phyloP scores from a whole-genome alignment of 768 basidiomycete genomes.

The Nidula microcarpa region DNA sequence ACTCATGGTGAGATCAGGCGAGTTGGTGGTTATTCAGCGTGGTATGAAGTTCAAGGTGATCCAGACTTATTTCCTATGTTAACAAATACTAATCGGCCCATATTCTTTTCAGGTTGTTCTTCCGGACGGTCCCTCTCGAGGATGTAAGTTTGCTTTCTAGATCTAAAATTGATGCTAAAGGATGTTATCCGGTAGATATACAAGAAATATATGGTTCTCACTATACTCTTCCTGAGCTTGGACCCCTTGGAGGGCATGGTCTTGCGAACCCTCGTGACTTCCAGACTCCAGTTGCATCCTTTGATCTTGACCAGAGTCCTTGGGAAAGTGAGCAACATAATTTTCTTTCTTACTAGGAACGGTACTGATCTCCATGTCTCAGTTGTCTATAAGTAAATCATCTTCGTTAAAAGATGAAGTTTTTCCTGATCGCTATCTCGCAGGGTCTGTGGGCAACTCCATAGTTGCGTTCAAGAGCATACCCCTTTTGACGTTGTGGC shows the following conservation, averaged over 20 bases:
- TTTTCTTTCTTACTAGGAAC: not conserved
- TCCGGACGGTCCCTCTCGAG: conserved; percentile 58
- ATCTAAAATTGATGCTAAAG: no score
- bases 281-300: conserved; percentile 58
- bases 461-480: conserved; percentile 53
- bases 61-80: conserved; percentile 1
- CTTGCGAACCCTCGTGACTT: conserved; percentile 68
- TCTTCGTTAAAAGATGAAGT: not conserved
- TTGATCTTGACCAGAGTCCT: conserved; percentile 59
- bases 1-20: conserved; percentile 62
- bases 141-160: conserved; percentile 37
- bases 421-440: not conserved
- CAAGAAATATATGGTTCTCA: conserved; percentile 64
- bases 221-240: conserved; percentile 61
- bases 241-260: conserved; percentile 62
- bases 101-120: conserved; percentile 32
- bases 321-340: conserved; percentile 45
- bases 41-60: conserved; percentile 65
- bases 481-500: conserved; percentile 74
- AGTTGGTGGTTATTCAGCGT: conserved; percentile 61
- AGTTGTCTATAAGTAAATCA: conserved; percentile 49
- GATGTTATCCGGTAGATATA: conserved; percentile 34
- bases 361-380: not conserved
- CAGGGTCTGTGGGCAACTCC: conserved; percentile 54
- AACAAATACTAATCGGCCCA: not conserved